Conservation (phyloP, 441 rosid genomes). For the Sinapis alba region DNA sequence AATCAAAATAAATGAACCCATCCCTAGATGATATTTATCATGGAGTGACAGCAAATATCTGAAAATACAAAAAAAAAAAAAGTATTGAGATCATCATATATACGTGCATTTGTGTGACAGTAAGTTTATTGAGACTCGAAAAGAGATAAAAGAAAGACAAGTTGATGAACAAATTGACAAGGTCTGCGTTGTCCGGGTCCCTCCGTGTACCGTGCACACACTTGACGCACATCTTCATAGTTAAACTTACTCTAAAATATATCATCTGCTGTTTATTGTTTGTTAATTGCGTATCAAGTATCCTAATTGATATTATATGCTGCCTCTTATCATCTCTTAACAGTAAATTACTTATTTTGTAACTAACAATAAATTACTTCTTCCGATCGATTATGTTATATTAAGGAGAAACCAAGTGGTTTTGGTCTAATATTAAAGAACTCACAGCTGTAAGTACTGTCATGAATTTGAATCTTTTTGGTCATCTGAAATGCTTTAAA, state of each 20-base stretch:
- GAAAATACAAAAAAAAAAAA: background rate
- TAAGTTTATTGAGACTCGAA: slow-evolving; percentile 1
- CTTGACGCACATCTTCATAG: slow-evolving; percentile 10
- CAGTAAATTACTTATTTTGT: background rate
- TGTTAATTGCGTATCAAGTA: background rate
- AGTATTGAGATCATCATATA: background rate
- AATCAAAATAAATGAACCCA: slow-evolving; percentile 4
- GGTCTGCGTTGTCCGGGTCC: slow-evolving; percentile 25
- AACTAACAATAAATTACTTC: background rate
- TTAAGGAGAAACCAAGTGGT: too few relatives aligned
- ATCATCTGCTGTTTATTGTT: background rate
- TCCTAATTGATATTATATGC: background rate
- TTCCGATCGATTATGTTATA: background rate
- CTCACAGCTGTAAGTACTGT: too few relatives aligned
- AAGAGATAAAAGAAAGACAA: slow-evolving; percentile 18
- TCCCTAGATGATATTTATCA: slow-evolving; percentile 1
- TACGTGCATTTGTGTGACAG: slow-evolving; percentile 21
- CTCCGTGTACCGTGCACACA: slow-evolving; percentile 9
- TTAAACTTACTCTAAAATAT: background rate
- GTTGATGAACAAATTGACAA: slow-evolving; percentile 32
- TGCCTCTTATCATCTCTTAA: background rate
- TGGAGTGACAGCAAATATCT: slow-evolving; percentile 2
- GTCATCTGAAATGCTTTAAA: too few relatives aligned
- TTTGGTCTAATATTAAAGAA: too few relatives aligned
- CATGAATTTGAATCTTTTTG: too few relatives aligned